Conservation (phyloP, 225 moss, liverwort and hornwort species). For the Ulota crispa region DNA sequence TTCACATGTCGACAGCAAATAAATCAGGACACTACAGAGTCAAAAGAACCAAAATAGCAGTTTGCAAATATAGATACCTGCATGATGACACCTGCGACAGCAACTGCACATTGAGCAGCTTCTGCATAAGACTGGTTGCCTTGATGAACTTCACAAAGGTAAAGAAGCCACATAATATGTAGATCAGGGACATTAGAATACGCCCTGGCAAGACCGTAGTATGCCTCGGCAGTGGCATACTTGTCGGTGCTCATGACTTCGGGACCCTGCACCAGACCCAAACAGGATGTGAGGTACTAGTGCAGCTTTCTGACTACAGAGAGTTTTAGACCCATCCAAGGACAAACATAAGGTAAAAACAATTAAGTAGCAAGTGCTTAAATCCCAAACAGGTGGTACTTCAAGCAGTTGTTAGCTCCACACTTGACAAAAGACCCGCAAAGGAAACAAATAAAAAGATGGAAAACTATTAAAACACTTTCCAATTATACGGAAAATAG, state of each 20-base stretch:
- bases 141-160: slow-evolving; percentile 97
- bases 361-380: neutral
- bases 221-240: slow-evolving; percentile 95
- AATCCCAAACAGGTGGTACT: neutral
- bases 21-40: neutral
- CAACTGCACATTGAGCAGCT: slow-evolving; percentile 98
- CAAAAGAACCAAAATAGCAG: neutral
- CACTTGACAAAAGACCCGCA: neutral
- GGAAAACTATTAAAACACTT: neutral
- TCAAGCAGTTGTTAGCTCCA: neutral
- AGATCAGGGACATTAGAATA: slow-evolving; percentile 98
- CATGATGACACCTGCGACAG: slow-evolving; percentile 99
- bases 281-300: slow-evolving; percentile 11
- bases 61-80: slow-evolving; percentile 55
- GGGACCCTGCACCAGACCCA: slow-evolving; percentile 59
- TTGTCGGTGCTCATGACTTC: slow-evolving; percentile 79
- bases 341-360: neutral
- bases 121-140: slow-evolving; percentile 98
- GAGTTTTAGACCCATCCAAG: neutral
- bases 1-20: neutral
- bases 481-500: slow-evolving; percentile 1
- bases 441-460: neutral
- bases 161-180: slow-evolving; percentile 98
- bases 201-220: slow-evolving; percentile 91
- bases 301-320: slow-evolving; percentile 11